Base-by-base conservation (phyloP, 2,329 filamentous ascomycete genomes). In the Aspergillus brasiliensis region DNA sequence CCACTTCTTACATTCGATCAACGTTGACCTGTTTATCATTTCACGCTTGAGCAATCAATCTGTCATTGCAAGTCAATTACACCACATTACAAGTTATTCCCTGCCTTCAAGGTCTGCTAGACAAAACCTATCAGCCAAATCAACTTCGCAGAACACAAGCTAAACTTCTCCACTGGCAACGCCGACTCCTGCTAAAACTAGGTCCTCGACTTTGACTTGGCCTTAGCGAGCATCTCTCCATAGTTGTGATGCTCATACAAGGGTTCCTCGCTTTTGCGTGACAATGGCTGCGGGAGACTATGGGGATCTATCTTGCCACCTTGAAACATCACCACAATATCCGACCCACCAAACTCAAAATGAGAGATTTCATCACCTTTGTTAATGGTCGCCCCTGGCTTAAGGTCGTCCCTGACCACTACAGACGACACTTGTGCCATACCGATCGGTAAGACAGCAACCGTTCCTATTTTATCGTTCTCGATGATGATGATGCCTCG, bases 381-480 rank as follows among this genome's bases (percentile, higher is more conserved):
- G n/a, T 70, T 58, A 17, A 78, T 10, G 2, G 34, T 31, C 8
- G 69, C 60, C 0, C 65, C 73, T 28, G 54, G 47, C 8, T 62
- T 40, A 0, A 58, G 56, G 2, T 69, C 70, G 19, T 44, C 19
- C 19, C 40, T 15, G 17, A 79, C 40, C 23, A 69, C 70, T 1
- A 80, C 74, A 1, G 76, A 79, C 1, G 77, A 80, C 0, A 81
- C 74, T 49, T 77, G 73, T 3, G 75, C 77, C 78, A 81, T 81
- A 8, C 78, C 78, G 51, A 81, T 76, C 0, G 78, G 78, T 38
- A 81, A 54, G n/a, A 80, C 70, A 8, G 77, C 79, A 5, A 80
- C 77, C 31, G 73, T 66, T 2, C 77, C 76, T 11, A 75, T 52
- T 11, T 65, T 51, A 0, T 68, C 57, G 5, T 71, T 78, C 0